Evolutionary conservation across 1,139 yeast genomes (phyloP).

Genomic region (Hyphopichia pseudoburtonii): DNA sequence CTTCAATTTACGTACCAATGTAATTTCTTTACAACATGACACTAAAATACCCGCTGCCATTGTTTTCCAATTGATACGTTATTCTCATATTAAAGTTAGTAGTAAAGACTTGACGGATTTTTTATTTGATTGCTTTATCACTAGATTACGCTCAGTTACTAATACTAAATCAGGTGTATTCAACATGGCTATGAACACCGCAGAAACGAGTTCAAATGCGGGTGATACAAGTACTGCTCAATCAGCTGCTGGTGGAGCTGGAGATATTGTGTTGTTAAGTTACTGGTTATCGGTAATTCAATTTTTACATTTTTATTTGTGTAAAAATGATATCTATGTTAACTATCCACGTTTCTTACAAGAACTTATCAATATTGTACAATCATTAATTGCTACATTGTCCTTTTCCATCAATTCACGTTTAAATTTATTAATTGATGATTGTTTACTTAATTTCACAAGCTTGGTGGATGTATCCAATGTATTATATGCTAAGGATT

Average conservation of each 20-base stretch:
- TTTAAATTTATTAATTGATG: slow-evolving; percentile 55
- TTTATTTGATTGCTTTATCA: slow-evolving; percentile 58
- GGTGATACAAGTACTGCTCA: slow-evolving; percentile 11
- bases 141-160: slow-evolving; percentile 60
- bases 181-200: slow-evolving; percentile 37
- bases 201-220: slow-evolving; percentile 20
- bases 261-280: slow-evolving; percentile 68
- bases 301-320: slow-evolving; percentile 63
- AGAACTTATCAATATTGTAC: slow-evolving; percentile 56
- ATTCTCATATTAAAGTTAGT: slow-evolving; percentile 56
- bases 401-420: slow-evolving; percentile 66
- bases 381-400: slow-evolving; percentile 61
- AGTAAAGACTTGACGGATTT: slow-evolving; percentile 56
- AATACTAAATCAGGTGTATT: slow-evolving; percentile 61
- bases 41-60: slow-evolving; percentile 69
- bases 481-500: slow-evolving; percentile 64
- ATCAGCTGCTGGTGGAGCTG: slow-evolving; percentile 35
- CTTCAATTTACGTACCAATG: slow-evolving; percentile 38
- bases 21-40: slow-evolving; percentile 43
- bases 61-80: slow-evolving; percentile 64
- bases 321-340: slow-evolving; percentile 54
- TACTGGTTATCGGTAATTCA: slow-evolving; percentile 74
- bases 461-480: slow-evolving; percentile 65
- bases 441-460: slow-evolving; percentile 62
- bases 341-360: slow-evolving; percentile 59